phyloP scores from a whole-genome alignment of 2,329 filamentous ascomycete genomes.

The Trichocomaceae sp. region DNA sequence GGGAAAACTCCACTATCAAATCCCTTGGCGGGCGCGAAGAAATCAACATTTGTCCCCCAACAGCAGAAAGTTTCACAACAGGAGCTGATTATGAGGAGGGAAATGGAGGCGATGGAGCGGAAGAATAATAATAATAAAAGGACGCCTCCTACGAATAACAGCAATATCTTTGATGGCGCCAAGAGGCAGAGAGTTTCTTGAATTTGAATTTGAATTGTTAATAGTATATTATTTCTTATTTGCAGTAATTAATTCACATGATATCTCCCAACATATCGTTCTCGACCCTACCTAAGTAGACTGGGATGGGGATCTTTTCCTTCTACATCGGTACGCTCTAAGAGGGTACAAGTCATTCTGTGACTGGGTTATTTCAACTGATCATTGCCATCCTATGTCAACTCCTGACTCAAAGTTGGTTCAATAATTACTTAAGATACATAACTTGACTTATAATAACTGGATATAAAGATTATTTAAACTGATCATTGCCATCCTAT shows the following conservation, averaged over 20 bases:
- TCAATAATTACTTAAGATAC: no score
- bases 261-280: no score
- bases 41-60: constrained; percentile 50
- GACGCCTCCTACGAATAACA: neutral
- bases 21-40: constrained; percentile 57
- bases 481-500: no score
- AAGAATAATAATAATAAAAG: constrained; percentile 37
- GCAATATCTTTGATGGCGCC: constrained; percentile 21
- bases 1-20: constrained; percentile 62
- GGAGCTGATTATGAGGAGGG: constrained; percentile 82
- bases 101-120: constrained; percentile 55
- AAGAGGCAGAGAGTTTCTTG: constrained; percentile 32
- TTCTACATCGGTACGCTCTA: no score
- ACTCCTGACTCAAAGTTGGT: no score
- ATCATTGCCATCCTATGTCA: no score
- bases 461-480: no score
- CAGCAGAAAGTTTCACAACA: constrained; percentile 83
- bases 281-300: no score
- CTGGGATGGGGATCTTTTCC: no score
- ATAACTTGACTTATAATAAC: no score
- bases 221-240: neutral
- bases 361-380: no score
- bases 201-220: constrained; percentile 1
- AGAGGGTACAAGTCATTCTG: no score
- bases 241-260: neutral